These are phyloP conservation scores for Eimeria maxima DNA, from an alignment of 169 alveolate species.

Conservation along the genomic window DNA sequence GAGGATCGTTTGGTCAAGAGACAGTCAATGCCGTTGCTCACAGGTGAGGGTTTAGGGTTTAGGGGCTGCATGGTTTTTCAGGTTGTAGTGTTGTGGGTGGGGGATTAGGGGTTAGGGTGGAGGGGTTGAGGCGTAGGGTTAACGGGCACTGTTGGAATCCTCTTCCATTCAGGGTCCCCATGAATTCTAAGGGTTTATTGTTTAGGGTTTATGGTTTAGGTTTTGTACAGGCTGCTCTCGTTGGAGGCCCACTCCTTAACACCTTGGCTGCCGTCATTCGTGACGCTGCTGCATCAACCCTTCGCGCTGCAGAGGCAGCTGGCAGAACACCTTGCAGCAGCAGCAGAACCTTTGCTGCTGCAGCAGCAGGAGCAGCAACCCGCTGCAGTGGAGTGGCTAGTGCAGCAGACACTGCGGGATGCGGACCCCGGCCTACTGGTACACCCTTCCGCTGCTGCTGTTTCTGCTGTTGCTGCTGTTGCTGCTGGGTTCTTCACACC, in stretches of 20 bases:
- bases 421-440: constrained; percentile 40
- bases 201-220: constrained; percentile 25
- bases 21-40: constrained; percentile 55
- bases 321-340: constrained; percentile 44
- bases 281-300: constrained; percentile 38
- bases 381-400: constrained; percentile 34
- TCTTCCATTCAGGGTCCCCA: not conserved
- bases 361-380: constrained; percentile 45
- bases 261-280: constrained; percentile 36
- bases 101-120: not conserved
- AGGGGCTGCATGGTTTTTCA: not conserved
- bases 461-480: constrained; percentile 5
- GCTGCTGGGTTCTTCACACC: not conserved
- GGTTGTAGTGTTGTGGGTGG: not conserved
- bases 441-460: not conserved
- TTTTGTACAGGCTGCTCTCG: constrained; percentile 4
- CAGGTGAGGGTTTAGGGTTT: constrained; percentile 41
- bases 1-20: constrained; percentile 47
- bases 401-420: constrained; percentile 56
- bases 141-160: not conserved
- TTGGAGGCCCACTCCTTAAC: constrained; percentile 10
- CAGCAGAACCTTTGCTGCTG: constrained; percentile 47
- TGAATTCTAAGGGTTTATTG: not conserved
- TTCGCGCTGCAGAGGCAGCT: constrained; percentile 51
- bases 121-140: not conserved